Evolutionary conservation across 1,284 basidiomycete genomes (phyloP), one percentile per base, ranked within the genome.

Genomic region (Microbotryomycetes sp.): DNA sequence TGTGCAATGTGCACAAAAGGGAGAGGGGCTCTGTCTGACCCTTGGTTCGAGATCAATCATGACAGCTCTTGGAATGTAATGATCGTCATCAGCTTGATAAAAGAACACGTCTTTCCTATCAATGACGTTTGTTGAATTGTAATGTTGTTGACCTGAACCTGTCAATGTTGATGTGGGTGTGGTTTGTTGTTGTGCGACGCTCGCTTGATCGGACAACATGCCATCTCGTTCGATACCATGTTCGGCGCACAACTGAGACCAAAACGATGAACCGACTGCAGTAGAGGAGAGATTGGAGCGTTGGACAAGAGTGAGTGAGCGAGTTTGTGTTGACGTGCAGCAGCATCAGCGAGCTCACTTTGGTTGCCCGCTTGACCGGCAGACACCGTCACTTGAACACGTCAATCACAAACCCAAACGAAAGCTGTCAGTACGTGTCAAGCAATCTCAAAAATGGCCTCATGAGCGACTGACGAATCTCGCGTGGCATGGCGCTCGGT

Each of bases 61-160:
- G 65, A 98, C 94, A 4, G 96, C 91, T 58, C 96, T 83, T 9
- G 96, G 96, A 69, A 98, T 93, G 76, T 98, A 99, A 74, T 97
- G 94, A 75, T 98, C 96, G 75, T 99, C 96, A 76, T 99, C 96
- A 14, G 96, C 96, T 76, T 98, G 96, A 76, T 99, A 99, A 79
- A 99, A 99, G 79, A 99, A 99, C 48, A 97, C 94, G 77, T 99
- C 96, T 74, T 98, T 99, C 70, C 96, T 82, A 77, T 98, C 96
- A 28, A 61, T 66, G 42, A 63, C 45, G 47, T 28, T 19, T 12
- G 36, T 12, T 9, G 9, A 12, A 19, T 42, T 42, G 36, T 42
- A 42, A 46, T 46, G 15, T 19, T 42, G 36, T 19, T 42, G 36
- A 12, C 36, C 36, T 42, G 36, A 9, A 45, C 46, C 48, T 2